Evolutionary conservation across 495 filamentous ascomycete species (phyloP).

Genomic region (Neurospora sp.): DNA sequence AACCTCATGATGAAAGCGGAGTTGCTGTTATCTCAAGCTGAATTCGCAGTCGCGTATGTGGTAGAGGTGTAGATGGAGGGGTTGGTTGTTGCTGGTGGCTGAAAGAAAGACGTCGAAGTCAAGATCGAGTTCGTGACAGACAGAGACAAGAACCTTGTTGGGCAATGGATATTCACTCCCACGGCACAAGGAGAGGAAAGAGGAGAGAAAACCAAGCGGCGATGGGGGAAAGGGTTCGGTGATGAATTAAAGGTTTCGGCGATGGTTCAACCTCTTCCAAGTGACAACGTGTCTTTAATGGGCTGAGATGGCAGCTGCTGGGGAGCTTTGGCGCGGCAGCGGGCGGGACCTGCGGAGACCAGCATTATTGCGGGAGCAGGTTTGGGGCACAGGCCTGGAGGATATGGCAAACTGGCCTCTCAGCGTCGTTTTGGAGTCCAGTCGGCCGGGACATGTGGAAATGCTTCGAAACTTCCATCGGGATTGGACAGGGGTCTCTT

Average conservation of each 20-base stretch:
- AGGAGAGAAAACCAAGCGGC: conserved; percentile 6
- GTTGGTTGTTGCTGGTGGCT: background rate
- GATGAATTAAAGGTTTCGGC: conserved; percentile 24
- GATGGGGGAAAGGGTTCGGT: conserved; percentile 2
- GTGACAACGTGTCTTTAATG: conserved; percentile 29
- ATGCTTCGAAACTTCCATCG: conserved; percentile 18
- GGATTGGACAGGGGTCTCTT: background rate
- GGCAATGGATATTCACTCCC: conserved; percentile 29
- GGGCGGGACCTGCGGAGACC: conserved; percentile 4
- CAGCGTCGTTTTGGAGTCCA: conserved; percentile 2
- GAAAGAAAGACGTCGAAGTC: conserved; percentile 9
- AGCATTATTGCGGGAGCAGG: conserved; percentile 12
- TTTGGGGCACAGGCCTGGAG: conserved; percentile 4
- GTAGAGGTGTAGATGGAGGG: conserved; percentile 6
- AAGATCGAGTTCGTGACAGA: conserved; percentile 10
- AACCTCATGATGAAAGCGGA: conserved; percentile 51
- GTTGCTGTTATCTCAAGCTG: conserved; percentile 9
- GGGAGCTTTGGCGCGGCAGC: conserved; percentile 5
- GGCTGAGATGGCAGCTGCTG: conserved; percentile 12
- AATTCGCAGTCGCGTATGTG: conserved; percentile 7
- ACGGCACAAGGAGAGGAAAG: conserved; percentile 31
- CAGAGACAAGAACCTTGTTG: conserved; percentile 13
- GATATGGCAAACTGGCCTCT: conserved; percentile 8
- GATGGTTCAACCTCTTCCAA: conserved; percentile 7
- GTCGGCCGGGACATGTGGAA: conserved; percentile 8